Evolutionary conservation across 768 basidiomycete genomes (phyloP), one percentile per base, ranked within the genome.

Genomic region (Auricularia sp.): DNA sequence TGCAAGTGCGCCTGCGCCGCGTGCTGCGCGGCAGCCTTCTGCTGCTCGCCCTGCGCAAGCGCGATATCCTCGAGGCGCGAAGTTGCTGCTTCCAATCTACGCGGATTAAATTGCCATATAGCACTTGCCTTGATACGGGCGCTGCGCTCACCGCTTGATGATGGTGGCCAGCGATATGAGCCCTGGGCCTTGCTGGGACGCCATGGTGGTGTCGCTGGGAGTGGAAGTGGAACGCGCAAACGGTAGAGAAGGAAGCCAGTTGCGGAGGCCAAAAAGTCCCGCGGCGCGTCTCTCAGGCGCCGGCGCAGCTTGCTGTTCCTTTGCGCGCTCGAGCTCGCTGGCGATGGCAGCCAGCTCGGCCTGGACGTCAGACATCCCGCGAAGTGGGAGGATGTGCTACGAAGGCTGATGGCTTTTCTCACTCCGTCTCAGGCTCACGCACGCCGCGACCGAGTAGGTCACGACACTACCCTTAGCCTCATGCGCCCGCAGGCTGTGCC

Each of bases 11-110:
- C 66, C 47, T 73, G 71, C 42, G 71, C 66, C 54, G 65, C 70
- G 39, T 71, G 71, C 53, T 68, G 72, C 21, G 70, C 63, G 14
- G 66, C 47, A 10, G 67, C 62, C 23, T 70, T 71, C 36, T 70
- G 69, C 65, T 61, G 68, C 60, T n/a, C 14, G 72, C 75, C 69
- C 62, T 75, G 70, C 16, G 83, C 78, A 47, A 82, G 79, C 43
- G 88, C 88, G 66, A 93, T 79, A 72, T 99, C 97, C 75, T 99
- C 97, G 42, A 99, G 84, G 39, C 97, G 85, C 54, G 90, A 91
- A 5, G 93, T 94, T 8, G 93, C 91, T 33, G 97, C 97, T 80
- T 95, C 90, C 61, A 93, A 83, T 68, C 94, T 94, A 65, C 36
- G 53, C 39, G 23, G n/a, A 59, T 23, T 63, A 62, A 51, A 54